These are phyloP conservation scores for Quercus bicolor DNA, from an alignment of 306 rosid species.

Conservation along the genomic window DNA sequence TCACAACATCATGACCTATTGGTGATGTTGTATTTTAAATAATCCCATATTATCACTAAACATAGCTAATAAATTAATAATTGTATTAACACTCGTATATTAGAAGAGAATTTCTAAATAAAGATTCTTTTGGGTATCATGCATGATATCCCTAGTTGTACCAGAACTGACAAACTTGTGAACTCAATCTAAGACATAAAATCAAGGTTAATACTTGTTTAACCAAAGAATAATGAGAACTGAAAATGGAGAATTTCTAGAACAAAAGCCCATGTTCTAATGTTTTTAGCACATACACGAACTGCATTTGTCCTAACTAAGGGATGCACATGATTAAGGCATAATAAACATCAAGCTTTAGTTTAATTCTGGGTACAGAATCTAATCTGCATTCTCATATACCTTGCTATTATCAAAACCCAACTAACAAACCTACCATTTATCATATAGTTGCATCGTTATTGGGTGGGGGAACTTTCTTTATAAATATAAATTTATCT, in stretches of 20 bases:
- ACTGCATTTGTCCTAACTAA: slow-evolving; percentile 6
- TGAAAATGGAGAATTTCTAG: neutral
- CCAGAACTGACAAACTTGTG: neutral
- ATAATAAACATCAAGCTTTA: neutral
- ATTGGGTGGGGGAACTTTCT: no score
- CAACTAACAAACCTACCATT: slow-evolving; percentile 3
- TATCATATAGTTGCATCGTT: no score
- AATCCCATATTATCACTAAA: no score
- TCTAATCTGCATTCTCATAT: slow-evolving; percentile 21
- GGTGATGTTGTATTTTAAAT: no score
- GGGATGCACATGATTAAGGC: slow-evolving; percentile 13
- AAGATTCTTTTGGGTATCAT: no score
- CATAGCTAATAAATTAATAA: no score
- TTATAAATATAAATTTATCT: no score
- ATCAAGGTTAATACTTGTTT: neutral
- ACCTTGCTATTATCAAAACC: neutral
- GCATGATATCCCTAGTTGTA: neutral
- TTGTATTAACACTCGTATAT: no score
- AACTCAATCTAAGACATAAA: slow-evolving; percentile 6
- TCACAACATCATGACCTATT: no score
- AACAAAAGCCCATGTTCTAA: slow-evolving; percentile 10
- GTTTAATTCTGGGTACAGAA: slow-evolving; percentile 20
- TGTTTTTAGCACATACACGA: slow-evolving; percentile 3
- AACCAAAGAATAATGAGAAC: neutral
- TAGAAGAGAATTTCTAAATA: no score